Base-by-base conservation (phyloP, 352 stramenopile genomes). In the Phytophthora uliginosa region DNA sequence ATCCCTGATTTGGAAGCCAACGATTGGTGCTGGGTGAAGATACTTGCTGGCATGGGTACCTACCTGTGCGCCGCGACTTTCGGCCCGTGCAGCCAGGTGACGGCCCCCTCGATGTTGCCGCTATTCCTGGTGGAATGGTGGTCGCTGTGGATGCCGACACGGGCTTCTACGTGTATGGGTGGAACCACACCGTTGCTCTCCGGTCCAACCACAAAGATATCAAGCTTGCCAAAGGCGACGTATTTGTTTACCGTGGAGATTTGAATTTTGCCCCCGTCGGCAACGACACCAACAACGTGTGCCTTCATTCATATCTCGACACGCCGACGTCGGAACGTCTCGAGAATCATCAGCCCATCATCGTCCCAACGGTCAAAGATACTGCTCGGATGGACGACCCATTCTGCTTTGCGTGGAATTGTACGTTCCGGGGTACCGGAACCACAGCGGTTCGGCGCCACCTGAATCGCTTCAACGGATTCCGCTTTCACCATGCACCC, bases 291-390 rank as follows among this genome's bases (percentile, higher is more conserved):
- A 59, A 40, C 48, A 52, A 42, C 15, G 5, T 63, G 42, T 64
- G 42, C 4, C 34, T 53, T 7, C 56, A 53, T 13, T 38, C 10
- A 13, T 53, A 62, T 62, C 56, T 62, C 18, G 56, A 62, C 12
- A 17, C 56, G 0, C 36, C 36, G 22, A 6, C 28, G 28, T 7
- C 28, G 28, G 28, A 31, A 0, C 3, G 28, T 31, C 28, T 31
- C 28, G 28, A 31, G 28, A 31, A 31, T 31, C 28, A 31, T 31
- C 28, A 31, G 28, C 28, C 28, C 6, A 6, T 31, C 28, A 31
- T 31, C 28, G 28, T 31, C 28, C 28, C 28, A 31, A 31, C 28
- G 28, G 28, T 31, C 28, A 31, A 31, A 7, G 28, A 31, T 7
- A 31, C 28, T 31, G 28, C 28, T 31, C 28, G 28, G 28, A 31